A percentile compares a stretch with the other conserved stretches of the same genome.
phyloP scores from a whole-genome alignment of 352 stramenopile species.

The Globisporangium barbulae region DNA sequence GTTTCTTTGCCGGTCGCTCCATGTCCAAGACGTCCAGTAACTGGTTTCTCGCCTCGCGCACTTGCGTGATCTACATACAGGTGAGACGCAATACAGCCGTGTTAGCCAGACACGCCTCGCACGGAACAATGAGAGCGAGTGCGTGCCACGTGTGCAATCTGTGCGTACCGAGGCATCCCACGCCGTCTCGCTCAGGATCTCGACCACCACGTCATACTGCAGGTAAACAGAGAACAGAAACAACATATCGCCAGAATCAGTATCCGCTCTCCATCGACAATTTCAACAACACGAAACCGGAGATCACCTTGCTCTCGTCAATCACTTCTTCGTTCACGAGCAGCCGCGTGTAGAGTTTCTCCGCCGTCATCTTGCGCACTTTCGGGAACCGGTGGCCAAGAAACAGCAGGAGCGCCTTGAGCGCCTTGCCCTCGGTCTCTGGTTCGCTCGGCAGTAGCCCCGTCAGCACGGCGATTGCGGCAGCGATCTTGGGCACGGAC shows the following conservation, averaged over 20 bases:
- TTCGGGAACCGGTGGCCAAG: constrained; percentile 84
- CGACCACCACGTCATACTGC: constrained; percentile 69
- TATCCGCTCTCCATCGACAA: background rate
- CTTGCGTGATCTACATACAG: constrained; percentile 38
- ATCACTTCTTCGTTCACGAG: constrained; percentile 74
- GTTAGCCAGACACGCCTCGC: background rate
- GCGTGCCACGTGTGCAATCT: background rate
- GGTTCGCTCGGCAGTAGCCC: constrained; percentile 64
- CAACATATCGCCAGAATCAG: background rate
- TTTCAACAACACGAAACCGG: background rate
- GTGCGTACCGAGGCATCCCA: constrained; percentile 73
- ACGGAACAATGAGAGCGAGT: background rate
- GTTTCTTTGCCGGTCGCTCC: constrained; percentile 53
- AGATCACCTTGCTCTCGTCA: constrained; percentile 53
- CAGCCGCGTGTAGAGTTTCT: constrained; percentile 80
- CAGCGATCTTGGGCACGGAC: constrained; percentile 59
- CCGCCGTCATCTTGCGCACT: constrained; percentile 78
- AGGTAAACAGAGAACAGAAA: constrained; percentile 11
- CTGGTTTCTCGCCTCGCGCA: constrained; percentile 51
- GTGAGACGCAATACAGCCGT: background rate
- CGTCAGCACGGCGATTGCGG: constrained; percentile 67
- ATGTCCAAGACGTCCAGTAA: constrained; percentile 64
- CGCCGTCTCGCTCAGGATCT: constrained; percentile 73
- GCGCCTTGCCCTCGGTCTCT: constrained; percentile 44
- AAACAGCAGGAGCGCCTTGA: constrained; percentile 76